phyloP scores from a whole-genome alignment of 768 basidiomycete genomes.

The Tylopilus sp. region DNA sequence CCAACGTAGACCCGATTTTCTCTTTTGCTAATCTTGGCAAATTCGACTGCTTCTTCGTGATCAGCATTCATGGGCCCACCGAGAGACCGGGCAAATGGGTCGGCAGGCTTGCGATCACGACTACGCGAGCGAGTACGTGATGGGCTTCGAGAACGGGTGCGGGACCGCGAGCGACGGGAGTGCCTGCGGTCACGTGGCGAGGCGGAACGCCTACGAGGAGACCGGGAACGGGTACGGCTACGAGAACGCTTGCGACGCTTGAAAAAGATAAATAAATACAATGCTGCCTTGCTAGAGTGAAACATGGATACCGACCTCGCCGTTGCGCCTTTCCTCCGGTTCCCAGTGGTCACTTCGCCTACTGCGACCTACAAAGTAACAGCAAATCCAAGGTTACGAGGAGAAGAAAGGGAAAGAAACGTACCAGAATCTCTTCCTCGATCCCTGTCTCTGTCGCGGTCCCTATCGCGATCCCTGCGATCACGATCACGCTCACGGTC shows the following conservation, averaged over 20 bases:
- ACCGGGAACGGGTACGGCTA: slow-evolving; percentile 63
- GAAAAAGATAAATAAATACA: slow-evolving; percentile 1
- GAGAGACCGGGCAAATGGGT: slow-evolving; percentile 73
- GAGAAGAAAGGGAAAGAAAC: slow-evolving; percentile 13
- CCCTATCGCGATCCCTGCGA: slow-evolving; percentile 43
- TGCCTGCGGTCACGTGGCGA: slow-evolving; percentile 58
- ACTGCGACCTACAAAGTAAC: slow-evolving; percentile 39
- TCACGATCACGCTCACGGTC: slow-evolving; percentile 38
- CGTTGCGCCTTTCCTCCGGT: slow-evolving; percentile 71
- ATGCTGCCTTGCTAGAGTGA: background rate
- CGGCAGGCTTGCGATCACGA: slow-evolving; percentile 57
- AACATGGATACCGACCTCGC: slow-evolving; percentile 49
- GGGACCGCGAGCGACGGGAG: slow-evolving; percentile 55
- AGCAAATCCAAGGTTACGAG: background rate
- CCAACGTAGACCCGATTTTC: slow-evolving; percentile 99
- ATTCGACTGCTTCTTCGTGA: slow-evolving; percentile 92
- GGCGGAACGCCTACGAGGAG: slow-evolving; percentile 60
- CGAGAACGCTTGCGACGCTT: slow-evolving; percentile 71
- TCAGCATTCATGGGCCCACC: slow-evolving; percentile 89
- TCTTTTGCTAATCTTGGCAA: slow-evolving; percentile 93
- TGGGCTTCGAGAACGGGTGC: slow-evolving; percentile 57
- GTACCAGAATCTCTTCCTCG: slow-evolving; percentile 58
- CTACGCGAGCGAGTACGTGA: slow-evolving; percentile 51
- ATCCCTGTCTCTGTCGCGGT: slow-evolving; percentile 44
- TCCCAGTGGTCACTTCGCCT: slow-evolving; percentile 75